Evolutionary conservation across 2,329 filamentous ascomycete genomes (phyloP).

Genomic region (Trichothecium sympodiale): DNA sequence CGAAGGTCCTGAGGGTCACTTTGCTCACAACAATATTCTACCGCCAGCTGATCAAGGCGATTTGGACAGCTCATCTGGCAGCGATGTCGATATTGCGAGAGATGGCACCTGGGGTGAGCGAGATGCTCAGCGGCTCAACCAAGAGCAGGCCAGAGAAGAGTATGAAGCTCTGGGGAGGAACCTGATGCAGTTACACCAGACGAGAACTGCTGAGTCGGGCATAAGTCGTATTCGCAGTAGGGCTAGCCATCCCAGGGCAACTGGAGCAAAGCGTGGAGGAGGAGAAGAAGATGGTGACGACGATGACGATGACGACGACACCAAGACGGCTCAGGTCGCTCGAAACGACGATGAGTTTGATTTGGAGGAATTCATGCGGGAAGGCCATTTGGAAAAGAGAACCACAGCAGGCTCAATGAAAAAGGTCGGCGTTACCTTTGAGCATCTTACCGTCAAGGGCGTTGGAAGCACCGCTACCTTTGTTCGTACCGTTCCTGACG

Average conservation of each 20-base stretch:
- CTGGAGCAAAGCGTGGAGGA: constrained; percentile 3
- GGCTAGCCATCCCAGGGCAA: constrained; percentile 2
- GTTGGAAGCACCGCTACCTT: constrained; percentile 55
- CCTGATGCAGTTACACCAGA: constrained; percentile 21
- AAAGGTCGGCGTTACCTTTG: constrained; percentile 68
- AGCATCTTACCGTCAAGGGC: constrained; percentile 65
- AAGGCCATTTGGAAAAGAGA: constrained; percentile 67
- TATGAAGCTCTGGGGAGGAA: constrained; percentile 22
- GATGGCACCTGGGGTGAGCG: constrained; percentile 26
- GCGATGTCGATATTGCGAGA: constrained; percentile 8
- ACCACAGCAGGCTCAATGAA: constrained; percentile 52
- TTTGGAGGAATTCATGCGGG: constrained; percentile 57
- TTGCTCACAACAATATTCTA: constrained; percentile 1
- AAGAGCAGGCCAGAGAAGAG: constrained; percentile 21
- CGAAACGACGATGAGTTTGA: constrained; percentile 52
- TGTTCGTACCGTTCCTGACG: constrained; percentile 62
- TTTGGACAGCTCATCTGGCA: constrained; percentile 2
- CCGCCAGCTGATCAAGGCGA: constrained; percentile 3
- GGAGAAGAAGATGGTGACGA: constrained; percentile 4
- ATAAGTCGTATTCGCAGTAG: constrained; percentile 8
- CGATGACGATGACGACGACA: constrained; percentile 1
- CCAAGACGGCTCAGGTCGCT: constrained; percentile 3
- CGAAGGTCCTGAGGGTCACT: constrained; percentile 9
- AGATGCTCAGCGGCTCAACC: constrained; percentile 20
- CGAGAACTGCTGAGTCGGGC: constrained; percentile 22